Evolutionary conservation across 2,329 filamentous ascomycete species (phyloP).

Genomic region (Fusarium gaditjirri): DNA sequence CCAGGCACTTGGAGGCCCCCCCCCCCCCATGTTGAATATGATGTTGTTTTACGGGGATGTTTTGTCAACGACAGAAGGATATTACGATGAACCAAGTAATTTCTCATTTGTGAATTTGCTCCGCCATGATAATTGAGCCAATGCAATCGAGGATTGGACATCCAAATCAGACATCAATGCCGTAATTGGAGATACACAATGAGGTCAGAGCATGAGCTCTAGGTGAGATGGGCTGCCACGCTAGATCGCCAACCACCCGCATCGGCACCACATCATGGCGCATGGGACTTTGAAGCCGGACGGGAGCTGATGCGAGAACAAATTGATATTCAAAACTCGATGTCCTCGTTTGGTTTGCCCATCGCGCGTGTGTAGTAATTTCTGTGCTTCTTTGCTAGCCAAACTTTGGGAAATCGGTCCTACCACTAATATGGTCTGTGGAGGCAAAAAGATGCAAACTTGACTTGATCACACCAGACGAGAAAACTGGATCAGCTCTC

Average conservation of each 20-base stretch:
- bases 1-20: conserved; percentile 17
- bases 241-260: conserved; percentile 38
- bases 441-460: conserved; percentile 15
- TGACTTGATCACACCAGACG: background rate
- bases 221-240: conserved; percentile 30
- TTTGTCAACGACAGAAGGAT: conserved; percentile 15
- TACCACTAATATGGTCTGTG: conserved; percentile 7
- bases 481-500: conserved; percentile 16
- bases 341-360: conserved; percentile 10
- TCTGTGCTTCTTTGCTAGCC: conserved; percentile 4
- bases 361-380: background rate
- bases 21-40: conserved; percentile 14
- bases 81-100: conserved; percentile 27
- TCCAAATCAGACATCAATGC: conserved; percentile 16
- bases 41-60: conserved; percentile 22
- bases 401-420: conserved; percentile 27
- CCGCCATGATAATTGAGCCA: conserved; percentile 1
- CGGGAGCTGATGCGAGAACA: conserved; percentile 25
- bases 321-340: conserved; percentile 24
- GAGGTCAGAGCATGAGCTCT: conserved; percentile 33
- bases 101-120: background rate
- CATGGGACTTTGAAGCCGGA: conserved; percentile 21
- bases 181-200: conserved; percentile 27
- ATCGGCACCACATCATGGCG: conserved; percentile 20
- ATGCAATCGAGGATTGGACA: conserved; percentile 10